Conservation (phyloP, 163 green algal genomes). For the Chlorella variabilis region DNA sequence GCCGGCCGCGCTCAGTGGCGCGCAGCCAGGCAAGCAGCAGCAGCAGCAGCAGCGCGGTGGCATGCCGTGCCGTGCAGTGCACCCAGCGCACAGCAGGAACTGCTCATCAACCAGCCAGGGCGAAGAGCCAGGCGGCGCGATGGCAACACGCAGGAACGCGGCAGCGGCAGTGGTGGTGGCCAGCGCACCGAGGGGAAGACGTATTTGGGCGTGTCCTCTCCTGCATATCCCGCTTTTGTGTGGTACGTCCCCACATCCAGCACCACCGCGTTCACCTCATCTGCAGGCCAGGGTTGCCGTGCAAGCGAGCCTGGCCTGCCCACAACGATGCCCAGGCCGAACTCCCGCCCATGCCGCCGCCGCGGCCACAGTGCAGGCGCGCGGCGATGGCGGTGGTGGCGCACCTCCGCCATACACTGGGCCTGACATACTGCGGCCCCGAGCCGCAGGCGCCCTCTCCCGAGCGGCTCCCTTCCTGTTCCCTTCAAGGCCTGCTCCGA, state of each 20-base stretch:
- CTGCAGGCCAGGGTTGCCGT: constrained; percentile 51
- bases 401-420: constrained; percentile 42
- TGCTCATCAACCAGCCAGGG: no score
- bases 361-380: neutral
- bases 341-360: neutral
- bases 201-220: constrained; percentile 93
- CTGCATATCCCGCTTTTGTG: constrained; percentile 93
- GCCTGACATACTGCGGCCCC: constrained; percentile 2
- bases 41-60: no score
- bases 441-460: neutral
- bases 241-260: constrained; percentile 86
- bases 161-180: neutral
- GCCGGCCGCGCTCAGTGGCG: no score
- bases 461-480: neutral
- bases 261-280: constrained; percentile 95
- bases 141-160: neutral
- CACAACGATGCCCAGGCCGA: neutral
- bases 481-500: neutral
- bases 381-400: neutral
- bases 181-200: constrained; percentile 78
- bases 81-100: no score
- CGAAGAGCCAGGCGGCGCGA: no score
- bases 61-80: no score
- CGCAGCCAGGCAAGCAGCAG: no score
- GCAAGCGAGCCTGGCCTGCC: neutral